Conservation (phyloP, 352 stramenopile genomes). For the Globisporangium carolinianum region DNA sequence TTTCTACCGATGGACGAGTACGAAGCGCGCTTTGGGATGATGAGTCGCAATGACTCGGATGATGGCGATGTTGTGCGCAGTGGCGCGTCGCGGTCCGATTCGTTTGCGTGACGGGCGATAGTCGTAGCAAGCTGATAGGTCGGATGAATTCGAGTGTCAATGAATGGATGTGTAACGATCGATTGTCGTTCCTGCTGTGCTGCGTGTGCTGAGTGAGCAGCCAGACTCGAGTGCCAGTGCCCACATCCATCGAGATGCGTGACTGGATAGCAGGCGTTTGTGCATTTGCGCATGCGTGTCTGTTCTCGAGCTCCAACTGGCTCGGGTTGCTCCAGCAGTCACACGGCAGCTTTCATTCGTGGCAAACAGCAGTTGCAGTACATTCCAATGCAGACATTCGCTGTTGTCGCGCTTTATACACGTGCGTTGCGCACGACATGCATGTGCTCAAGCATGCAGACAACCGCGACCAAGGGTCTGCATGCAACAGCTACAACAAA, state of each 20-base stretch:
- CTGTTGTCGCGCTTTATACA: no score
- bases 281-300: neutral
- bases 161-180: neutral
- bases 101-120: constrained; percentile 1
- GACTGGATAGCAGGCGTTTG: neutral
- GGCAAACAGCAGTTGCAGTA: no score
- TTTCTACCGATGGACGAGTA: constrained; percentile 76
- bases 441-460: no score
- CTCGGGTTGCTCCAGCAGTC: neutral
- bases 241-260: neutral
- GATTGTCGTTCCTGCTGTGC: neutral
- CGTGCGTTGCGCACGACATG: no score
- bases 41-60: constrained; percentile 21
- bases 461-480: no score
- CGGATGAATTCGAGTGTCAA: neutral
- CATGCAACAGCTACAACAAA: no score
- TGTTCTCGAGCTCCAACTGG: neutral
- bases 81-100: constrained; percentile 8
- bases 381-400: no score
- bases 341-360: no score
- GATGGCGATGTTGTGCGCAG: constrained; percentile 15
- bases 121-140: no score
- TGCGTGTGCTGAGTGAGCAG: neutral
- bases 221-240: no score
- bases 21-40: constrained; percentile 45